phyloP scores from a whole-genome alignment of 2,329 filamentous ascomycete genomes.

The Acephala macrosclerotiorum region DNA sequence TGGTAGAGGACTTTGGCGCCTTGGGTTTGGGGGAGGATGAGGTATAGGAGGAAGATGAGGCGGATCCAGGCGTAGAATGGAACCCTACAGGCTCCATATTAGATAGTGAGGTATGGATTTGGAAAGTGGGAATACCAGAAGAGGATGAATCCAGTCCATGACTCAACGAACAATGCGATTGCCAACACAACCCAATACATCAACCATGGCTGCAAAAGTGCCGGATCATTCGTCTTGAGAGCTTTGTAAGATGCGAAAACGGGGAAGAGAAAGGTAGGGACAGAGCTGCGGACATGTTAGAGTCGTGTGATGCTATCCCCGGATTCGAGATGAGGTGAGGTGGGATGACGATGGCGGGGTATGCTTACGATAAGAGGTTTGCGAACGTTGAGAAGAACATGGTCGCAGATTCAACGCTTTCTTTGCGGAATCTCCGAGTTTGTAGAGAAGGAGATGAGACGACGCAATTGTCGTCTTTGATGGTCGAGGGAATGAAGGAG shows the following conservation, averaged over 20 bases:
- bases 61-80: conserved; percentile 95
- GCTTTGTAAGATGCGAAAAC: conserved; percentile 98
- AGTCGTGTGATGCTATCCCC: conserved; percentile 23
- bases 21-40: conserved; percentile 97
- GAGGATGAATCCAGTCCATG: conserved; percentile 86
- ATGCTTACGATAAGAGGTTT: conserved; percentile 77
- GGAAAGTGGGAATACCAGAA: conserved; percentile 65
- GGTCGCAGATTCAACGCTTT: conserved; percentile 4
- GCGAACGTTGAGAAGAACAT: conserved; percentile 81
- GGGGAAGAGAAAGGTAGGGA: conserved; percentile 91
- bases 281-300: conserved; percentile 63
- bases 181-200: conserved; percentile 99
- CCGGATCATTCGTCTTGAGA: conserved; percentile 88
- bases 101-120: conserved; percentile 16
- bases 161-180: conserved; percentile 81
- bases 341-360: conserved; percentile 35
- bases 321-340: conserved; percentile 5
- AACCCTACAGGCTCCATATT: conserved; percentile 62
- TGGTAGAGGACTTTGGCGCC: conserved; percentile 88
- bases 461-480: conserved; percentile 11
- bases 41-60: conserved; percentile 86
- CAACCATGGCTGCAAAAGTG: conserved; percentile 93
- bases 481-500: conserved; percentile 2
- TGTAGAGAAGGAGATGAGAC: conserved; percentile 5
- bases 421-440: not conserved